phyloP scores from a whole-genome alignment of 805 yeast species.

The Metschnikowia shivogae region DNA sequence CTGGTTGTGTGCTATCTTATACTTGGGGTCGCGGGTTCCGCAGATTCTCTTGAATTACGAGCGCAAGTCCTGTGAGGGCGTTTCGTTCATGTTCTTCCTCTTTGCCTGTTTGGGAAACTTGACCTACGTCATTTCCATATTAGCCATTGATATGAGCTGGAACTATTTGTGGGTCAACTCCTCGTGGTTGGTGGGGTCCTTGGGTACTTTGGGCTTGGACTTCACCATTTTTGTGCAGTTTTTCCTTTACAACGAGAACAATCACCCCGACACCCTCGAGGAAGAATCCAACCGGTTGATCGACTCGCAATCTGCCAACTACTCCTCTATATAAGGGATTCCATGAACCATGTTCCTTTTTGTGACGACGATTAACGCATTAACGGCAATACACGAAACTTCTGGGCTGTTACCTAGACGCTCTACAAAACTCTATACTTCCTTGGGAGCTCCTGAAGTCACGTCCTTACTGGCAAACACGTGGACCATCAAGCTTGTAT shows the following conservation, averaged over 20 bases:
- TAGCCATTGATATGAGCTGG: conserved; percentile 66
- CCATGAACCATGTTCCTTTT: neutral
- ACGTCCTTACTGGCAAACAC: no score
- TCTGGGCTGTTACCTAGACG: no score
- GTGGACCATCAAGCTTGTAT: no score
- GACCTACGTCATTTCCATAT: conserved; percentile 83
- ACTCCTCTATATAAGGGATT: conserved; percentile 7
- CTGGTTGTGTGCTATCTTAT: conserved; percentile 67
- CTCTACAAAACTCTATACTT: no score
- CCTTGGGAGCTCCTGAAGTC: no score
- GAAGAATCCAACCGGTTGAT: conserved; percentile 10
- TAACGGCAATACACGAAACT: no score
- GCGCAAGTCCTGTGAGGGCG: conserved; percentile 92
- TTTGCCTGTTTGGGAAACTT: conserved; percentile 94
- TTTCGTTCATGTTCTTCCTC: conserved; percentile 85
- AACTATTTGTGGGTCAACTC: conserved; percentile 75
- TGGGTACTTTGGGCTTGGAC: conserved; percentile 83
- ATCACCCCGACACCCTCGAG: conserved; percentile 8
- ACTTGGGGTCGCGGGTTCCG: conserved; percentile 87
- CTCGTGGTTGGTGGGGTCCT: conserved; percentile 89
- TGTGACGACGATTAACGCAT: no score
- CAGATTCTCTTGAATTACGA: conserved; percentile 82
- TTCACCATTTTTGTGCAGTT: conserved; percentile 82
- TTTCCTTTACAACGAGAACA: conserved; percentile 58
- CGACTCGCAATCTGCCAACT: conserved; percentile 8